phyloP scores from a whole-genome alignment of 257 asterid genomes.

The Primulina tabacum region DNA sequence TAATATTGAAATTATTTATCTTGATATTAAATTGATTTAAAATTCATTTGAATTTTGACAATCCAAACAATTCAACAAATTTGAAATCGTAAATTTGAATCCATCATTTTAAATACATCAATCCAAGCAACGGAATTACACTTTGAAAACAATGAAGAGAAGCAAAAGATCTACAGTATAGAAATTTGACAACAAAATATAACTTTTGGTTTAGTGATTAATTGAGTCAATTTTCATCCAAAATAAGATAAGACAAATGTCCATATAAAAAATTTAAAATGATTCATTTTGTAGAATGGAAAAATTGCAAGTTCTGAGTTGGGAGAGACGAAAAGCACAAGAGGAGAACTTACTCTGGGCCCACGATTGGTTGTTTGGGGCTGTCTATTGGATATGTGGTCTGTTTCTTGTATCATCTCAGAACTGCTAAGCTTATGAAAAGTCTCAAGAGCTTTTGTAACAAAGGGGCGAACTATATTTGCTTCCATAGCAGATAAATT shows the following conservation, averaged over 20 bases:
- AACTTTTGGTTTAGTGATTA: background rate
- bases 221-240: background rate
- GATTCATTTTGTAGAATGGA: constrained; percentile 7
- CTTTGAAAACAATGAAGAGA: background rate
- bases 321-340: constrained; percentile 3
- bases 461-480: constrained; percentile 86
- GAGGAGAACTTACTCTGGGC: constrained; percentile 60
- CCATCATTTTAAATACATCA: too few species aligned
- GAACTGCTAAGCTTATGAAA: constrained; percentile 69
- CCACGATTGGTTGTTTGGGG: constrained; percentile 68
- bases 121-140: background rate
- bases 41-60: too few species aligned
- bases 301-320: background rate
- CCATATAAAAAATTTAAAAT: background rate
- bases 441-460: constrained; percentile 75
- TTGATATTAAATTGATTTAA: too few species aligned
- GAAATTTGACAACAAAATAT: background rate
- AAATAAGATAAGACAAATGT: background rate
- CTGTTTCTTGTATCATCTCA: constrained; percentile 73
- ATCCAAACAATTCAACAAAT: too few species aligned
- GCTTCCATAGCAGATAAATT: constrained; percentile 95
- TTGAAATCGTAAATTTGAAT: too few species aligned
- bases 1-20: too few species aligned
- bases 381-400: constrained; percentile 52
- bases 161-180: constrained; percentile 12